These are phyloP conservation scores for Myxozyma nipponensis DNA, from an alignment of 805 yeast species.

Conservation along the genomic window DNA sequence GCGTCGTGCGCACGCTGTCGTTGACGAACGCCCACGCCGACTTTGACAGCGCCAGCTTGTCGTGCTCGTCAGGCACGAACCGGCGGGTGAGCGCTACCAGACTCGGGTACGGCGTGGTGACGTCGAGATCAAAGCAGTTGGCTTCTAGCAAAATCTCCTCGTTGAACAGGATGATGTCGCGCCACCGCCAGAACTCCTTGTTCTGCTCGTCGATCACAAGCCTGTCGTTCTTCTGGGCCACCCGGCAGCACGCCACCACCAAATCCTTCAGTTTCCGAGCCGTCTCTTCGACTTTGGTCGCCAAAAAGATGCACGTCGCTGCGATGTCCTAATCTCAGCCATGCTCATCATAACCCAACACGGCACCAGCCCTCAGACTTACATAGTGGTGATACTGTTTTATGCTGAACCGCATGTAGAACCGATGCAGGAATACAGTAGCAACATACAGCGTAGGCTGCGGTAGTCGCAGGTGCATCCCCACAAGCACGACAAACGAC, in stretches of 20 bases:
- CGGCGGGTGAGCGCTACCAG: conserved; percentile 24
- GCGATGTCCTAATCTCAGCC: conserved; percentile 41
- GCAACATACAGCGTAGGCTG: conserved; percentile 49
- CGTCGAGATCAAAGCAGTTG: conserved; percentile 47
- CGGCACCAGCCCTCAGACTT: background rate
- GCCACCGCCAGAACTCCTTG: conserved; percentile 51
- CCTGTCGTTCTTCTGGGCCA: conserved; percentile 44
- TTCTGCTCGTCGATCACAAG: conserved; percentile 44
- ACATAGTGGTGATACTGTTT: conserved; percentile 44
- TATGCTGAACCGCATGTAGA: conserved; percentile 47
- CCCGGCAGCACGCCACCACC: conserved; percentile 47
- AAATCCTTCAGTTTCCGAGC: conserved; percentile 48
- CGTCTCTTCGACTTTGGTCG: conserved; percentile 53
- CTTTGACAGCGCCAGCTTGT: conserved; percentile 30
- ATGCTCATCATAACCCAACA: background rate
- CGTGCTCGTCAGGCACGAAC: conserved; percentile 23
- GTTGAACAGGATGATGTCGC: conserved; percentile 44
- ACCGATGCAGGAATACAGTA: conserved; percentile 48
- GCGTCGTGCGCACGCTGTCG: conserved; percentile 40
- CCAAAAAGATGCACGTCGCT: conserved; percentile 50
- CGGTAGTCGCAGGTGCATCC: conserved; percentile 46
- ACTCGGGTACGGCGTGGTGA: conserved; percentile 32
- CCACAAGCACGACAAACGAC: conserved; percentile 45
- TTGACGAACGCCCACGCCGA: conserved; percentile 40
- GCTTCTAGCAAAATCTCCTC: conserved; percentile 48